Conservation (phyloP, 768 basidiomycete species). For the Pisolithus albus region DNA sequence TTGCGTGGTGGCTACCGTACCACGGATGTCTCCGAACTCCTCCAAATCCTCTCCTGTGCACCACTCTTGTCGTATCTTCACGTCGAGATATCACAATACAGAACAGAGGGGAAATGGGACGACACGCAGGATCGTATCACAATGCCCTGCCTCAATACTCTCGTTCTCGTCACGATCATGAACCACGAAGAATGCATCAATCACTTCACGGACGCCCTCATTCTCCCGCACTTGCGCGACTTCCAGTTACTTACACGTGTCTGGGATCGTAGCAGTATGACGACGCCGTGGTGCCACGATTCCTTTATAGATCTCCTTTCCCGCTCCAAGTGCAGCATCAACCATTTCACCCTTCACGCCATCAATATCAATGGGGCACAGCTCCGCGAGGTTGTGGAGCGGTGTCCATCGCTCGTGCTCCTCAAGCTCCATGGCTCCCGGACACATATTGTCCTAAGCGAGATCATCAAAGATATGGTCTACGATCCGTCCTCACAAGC, state of each 20-base stretch:
- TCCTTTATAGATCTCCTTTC: slow-evolving; percentile 20
- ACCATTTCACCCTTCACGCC: slow-evolving; percentile 25
- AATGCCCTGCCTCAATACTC: slow-evolving; percentile 25
- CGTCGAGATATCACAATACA: slow-evolving; percentile 27
- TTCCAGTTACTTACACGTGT: slow-evolving; percentile 28
- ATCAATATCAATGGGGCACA: slow-evolving; percentile 17
- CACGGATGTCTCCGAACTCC: slow-evolving; percentile 20
- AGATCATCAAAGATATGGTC: slow-evolving; percentile 21
- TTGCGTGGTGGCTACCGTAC: slow-evolving; percentile 25
- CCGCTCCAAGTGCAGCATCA: slow-evolving; percentile 23
- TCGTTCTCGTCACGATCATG: slow-evolving; percentile 26
- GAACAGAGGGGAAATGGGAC: slow-evolving; percentile 23
- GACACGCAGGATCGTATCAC: slow-evolving; percentile 12
- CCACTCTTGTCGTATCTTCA: slow-evolving; percentile 24
- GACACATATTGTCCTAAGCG: slow-evolving; percentile 13
- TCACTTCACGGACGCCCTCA: slow-evolving; percentile 22
- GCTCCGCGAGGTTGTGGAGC: slow-evolving; percentile 20
- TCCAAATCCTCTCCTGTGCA: slow-evolving; percentile 19
- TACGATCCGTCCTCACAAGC: background rate
- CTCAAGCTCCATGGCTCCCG: slow-evolving; percentile 23
- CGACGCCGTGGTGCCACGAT: slow-evolving; percentile 24
- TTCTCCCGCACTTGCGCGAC: slow-evolving; percentile 18
- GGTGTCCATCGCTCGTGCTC: slow-evolving; percentile 24
- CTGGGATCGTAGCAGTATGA: slow-evolving; percentile 26
- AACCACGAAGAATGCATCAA: slow-evolving; percentile 22